Evolutionary conservation across 2,329 filamentous ascomycete genomes (phyloP), one percentile per base, ranked within the genome.

Genomic region (Capronia americana): DNA sequence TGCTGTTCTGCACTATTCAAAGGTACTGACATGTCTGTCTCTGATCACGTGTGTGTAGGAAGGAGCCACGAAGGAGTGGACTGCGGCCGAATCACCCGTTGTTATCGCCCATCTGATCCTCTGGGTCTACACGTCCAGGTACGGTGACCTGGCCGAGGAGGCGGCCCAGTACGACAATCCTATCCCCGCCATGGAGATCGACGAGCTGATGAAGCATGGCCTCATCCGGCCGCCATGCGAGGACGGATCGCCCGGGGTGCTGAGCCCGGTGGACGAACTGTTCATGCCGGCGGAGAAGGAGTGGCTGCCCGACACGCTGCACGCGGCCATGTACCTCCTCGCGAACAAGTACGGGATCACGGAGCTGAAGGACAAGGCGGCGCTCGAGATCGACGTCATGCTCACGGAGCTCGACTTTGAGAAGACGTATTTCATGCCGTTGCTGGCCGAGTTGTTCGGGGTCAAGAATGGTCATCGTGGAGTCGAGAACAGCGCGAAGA

Each of bases 241-340:
- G 11, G 48, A 51, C 26, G 48, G 48, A 51, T 26, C 48, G 14
- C 10, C 48, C 6, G 24, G 48, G 14, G 20, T 51, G 20, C 14
- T 34, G 53, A 55, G 24, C 8, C 23, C 24, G n/a, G 28, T 28
- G 17, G 53, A 55, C 28, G 53, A 24, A 7, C 53, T 55, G 10
- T 38, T 61, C 28, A 34, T 51, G n/a, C 58, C 28, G 11, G 34
- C 28, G 23, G 44, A 60, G 46, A 28, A 17, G 48, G 58, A 53
- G 20, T 41, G 48, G 28, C 11, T 34, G 14, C 58, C 58, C 6
- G 56, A 54, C 41, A 46, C 61, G 3, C 32, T 68, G 44, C 66
- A 68, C n/a, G 66, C 66, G 12, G 53, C 62, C 53, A 68, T 70
- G 54, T 70, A 68, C 58, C 50, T 68, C 23, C 23, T 70, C 3